Percentiles rank a stretch among this genome's conserved stretches.
Evolutionary conservation across 352 stramenopile genomes (phyloP).

Genomic region (Elongisporangium prolatum): DNA sequence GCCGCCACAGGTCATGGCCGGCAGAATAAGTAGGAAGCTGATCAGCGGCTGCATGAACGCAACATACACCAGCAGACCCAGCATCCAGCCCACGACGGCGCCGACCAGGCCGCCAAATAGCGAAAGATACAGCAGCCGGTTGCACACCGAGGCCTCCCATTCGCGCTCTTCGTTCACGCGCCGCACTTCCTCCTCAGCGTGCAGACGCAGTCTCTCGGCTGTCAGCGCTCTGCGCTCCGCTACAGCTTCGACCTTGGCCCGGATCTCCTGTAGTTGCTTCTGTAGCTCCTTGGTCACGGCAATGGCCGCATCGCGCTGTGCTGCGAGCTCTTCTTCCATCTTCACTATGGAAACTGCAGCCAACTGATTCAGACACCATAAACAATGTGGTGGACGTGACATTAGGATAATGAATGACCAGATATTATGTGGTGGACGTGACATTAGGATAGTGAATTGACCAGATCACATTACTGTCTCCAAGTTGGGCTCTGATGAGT

Average conservation of each 20-base stretch:
- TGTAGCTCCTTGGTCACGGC: conserved; percentile 74
- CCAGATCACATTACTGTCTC: not conserved
- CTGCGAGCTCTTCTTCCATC: conserved; percentile 72
- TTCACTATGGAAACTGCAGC: conserved; percentile 5
- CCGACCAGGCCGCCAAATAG: conserved; percentile 48
- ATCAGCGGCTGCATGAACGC: conserved; percentile 44
- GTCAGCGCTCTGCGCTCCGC: conserved; percentile 67
- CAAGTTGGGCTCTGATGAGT: not conserved
- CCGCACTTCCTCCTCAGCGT: conserved; percentile 54
- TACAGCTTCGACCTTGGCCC: conserved; percentile 41
- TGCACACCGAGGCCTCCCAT: conserved; percentile 45
- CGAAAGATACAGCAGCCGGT: conserved; percentile 42
- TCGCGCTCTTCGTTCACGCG: conserved; percentile 35
- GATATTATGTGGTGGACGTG: not conserved
- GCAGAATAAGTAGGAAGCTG: conserved; percentile 63
- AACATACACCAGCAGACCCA: conserved; percentile 48
- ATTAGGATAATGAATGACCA: not conserved
- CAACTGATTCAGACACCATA: conserved; percentile 1
- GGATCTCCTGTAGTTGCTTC: conserved; percentile 46
- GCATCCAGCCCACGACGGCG: conserved; percentile 42
- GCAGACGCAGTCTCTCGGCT: conserved; percentile 58
- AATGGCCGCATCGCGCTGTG: conserved; percentile 70
- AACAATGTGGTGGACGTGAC: not conserved
- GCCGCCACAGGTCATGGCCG: conserved; percentile 46
- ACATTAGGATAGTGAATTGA: not conserved